Evolutionary conservation across 139 green algal species (phyloP).

Genomic region (Dunaliella sp.): DNA sequence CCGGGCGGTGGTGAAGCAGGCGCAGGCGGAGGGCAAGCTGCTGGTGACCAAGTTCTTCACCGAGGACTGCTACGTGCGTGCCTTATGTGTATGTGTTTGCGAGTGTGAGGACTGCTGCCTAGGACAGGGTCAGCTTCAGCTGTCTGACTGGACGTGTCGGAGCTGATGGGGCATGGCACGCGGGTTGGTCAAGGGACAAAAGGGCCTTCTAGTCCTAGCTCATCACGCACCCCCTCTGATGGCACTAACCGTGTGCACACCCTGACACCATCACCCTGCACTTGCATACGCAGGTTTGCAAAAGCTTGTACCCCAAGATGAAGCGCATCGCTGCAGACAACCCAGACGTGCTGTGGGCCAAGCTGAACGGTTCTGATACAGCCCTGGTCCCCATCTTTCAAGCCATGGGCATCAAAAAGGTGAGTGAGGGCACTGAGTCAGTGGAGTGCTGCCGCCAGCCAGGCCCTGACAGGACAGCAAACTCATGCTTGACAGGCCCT

Average conservation of each 20-base stretch:
- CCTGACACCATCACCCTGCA: neutral
- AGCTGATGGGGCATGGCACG: no score
- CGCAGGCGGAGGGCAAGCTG: conserved; percentile 14
- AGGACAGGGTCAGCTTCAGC: no score
- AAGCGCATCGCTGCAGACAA: conserved; percentile 53
- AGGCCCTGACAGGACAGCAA: no score
- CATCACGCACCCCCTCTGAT: no score
- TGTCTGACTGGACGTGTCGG: no score
- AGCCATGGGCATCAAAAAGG: conserved; percentile 44
- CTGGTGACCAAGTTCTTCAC: conserved; percentile 62
- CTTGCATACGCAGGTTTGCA: conserved; percentile 17
- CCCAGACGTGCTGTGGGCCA: conserved; percentile 58
- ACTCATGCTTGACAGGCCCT: no score
- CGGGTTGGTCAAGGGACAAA: no score
- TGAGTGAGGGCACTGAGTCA: conserved; percentile 31
- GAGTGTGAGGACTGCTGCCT: no score
- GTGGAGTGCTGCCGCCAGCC: neutral
- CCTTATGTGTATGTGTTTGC: no score
- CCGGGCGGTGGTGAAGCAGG: neutral
- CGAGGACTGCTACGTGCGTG: conserved; percentile 41
- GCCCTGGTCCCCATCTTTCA: conserved; percentile 42
- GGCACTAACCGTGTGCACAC: no score
- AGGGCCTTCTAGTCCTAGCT: no score
- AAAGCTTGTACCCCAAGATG: conserved; percentile 55
- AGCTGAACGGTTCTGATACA: conserved; percentile 43